Conservation (phyloP, 768 basidiomycete genomes). For the Rhodocollybia butyracea region DNA sequence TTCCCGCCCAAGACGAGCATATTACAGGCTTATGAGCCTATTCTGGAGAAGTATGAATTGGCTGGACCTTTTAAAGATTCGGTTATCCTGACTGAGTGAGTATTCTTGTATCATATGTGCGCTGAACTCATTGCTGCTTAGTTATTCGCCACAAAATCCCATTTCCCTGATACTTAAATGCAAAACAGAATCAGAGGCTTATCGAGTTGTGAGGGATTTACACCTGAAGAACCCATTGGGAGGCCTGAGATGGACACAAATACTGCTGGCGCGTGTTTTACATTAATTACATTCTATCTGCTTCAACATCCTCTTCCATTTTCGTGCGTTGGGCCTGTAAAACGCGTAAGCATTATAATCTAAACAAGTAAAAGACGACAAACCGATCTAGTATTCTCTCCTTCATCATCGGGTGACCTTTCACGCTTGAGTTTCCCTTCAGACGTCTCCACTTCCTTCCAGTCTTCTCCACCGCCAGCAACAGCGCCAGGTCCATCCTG, state of each 20-base stretch:
- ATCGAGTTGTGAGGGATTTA: constrained; percentile 57
- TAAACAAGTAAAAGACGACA: constrained; percentile 20
- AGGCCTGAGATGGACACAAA: constrained; percentile 33
- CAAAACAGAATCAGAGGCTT: constrained; percentile 67
- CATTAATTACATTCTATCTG: constrained; percentile 70
- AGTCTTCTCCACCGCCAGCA: constrained; percentile 82
- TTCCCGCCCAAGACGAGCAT: constrained; percentile 44
- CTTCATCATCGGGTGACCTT: constrained; percentile 79
- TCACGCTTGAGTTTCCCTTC: constrained; percentile 58
- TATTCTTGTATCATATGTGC: constrained; percentile 2
- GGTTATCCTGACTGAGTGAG: neutral
- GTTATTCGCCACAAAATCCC: constrained; percentile 27
- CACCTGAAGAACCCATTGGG: constrained; percentile 55
- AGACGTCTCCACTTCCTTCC: constrained; percentile 63
- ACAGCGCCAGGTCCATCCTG: constrained; percentile 78
- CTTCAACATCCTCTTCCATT: constrained; percentile 63
- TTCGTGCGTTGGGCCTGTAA: constrained; percentile 55
- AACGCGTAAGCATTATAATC: neutral
- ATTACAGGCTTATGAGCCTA: neutral
- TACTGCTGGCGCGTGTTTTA: constrained; percentile 46
- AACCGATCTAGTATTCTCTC: constrained; percentile 53
- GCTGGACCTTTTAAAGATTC: neutral
- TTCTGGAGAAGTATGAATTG: neutral
- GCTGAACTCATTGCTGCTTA: neutral
- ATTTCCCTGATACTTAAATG: constrained; percentile 46